Percentiles rank a stretch among this genome's conserved stretches.
Evolutionary conservation across 768 basidiomycete species (phyloP).

Genomic region (Mycena haematopus): DNA sequence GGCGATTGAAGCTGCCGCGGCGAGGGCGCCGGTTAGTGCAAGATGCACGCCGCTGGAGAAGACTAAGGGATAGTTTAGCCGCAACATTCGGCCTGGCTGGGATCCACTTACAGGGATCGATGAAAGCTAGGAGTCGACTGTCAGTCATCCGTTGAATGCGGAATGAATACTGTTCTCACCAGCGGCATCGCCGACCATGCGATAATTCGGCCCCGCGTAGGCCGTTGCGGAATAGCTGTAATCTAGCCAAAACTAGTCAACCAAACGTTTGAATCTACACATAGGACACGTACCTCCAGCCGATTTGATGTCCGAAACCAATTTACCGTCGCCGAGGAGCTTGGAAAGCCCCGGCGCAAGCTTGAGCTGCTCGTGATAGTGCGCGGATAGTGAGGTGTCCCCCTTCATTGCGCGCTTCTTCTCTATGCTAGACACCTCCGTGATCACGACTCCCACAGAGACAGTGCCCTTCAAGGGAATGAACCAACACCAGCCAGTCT

Average conservation of each 20-base stretch:
- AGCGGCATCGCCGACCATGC: slow-evolving; percentile 43
- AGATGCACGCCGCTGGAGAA: slow-evolving; percentile 54
- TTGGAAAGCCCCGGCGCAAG: slow-evolving; percentile 34
- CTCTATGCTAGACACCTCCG: slow-evolving; percentile 39
- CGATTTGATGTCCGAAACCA: slow-evolving; percentile 36
- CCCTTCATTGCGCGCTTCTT: slow-evolving; percentile 36
- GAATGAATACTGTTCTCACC: slow-evolving; percentile 25
- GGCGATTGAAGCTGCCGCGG: slow-evolving; percentile 46
- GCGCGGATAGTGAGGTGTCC: slow-evolving; percentile 31
- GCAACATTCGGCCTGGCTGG: neutral
- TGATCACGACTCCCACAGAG: slow-evolving; percentile 59
- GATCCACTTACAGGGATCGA: neutral
- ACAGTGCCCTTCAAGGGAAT: slow-evolving; percentile 58
- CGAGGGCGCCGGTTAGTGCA: slow-evolving; percentile 45
- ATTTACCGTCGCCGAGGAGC: slow-evolving; percentile 36
- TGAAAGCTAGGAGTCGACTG: neutral
- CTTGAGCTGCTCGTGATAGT: slow-evolving; percentile 39
- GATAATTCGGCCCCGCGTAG: slow-evolving; percentile 42
- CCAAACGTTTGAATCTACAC: neutral
- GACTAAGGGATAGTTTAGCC: slow-evolving; percentile 18
- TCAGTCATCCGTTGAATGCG: neutral
- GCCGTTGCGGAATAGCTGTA: slow-evolving; percentile 42
- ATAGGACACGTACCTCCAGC: slow-evolving; percentile 31
- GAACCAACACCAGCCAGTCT: slow-evolving; percentile 63
- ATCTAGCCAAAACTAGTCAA: slow-evolving; percentile 19